A percentile compares a stretch with the other conserved stretches of the same genome.
phyloP scores from a whole-genome alignment of 208 protist species.

The Blastocrithidia nonstop region DNA sequence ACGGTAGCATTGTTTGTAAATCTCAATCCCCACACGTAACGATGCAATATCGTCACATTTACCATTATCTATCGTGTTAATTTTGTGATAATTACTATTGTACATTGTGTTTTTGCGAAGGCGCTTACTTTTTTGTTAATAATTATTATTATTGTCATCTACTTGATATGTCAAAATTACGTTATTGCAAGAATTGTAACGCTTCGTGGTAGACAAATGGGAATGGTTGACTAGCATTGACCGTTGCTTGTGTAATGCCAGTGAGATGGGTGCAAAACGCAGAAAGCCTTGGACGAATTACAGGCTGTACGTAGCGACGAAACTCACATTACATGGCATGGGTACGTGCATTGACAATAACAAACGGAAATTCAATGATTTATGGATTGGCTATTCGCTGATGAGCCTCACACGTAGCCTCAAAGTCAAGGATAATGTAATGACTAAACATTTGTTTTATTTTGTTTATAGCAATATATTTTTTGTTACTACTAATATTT shows the following conservation, averaged over 20 bases:
- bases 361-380: constrained; percentile 83
- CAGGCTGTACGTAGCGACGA: constrained; percentile 79
- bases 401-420: constrained; percentile 81
- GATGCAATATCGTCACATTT: constrained; percentile 68
- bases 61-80: too few relatives aligned
- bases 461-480: not conserved
- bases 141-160: too few relatives aligned
- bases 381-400: constrained; percentile 24
- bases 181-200: constrained; percentile 25
- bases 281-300: constrained; percentile 26
- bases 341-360: constrained; percentile 51
- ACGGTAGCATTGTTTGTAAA: constrained; percentile 69
- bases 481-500: not conserved
- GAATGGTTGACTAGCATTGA: constrained; percentile 42
- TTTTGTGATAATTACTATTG: too few relatives aligned
- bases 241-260: constrained; percentile 62
- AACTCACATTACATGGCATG: constrained; percentile 42
- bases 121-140: too few relatives aligned
- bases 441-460: constrained; percentile 19
- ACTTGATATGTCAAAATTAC: constrained; percentile 27
- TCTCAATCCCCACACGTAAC: constrained; percentile 93
- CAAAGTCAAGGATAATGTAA: constrained; percentile 89
- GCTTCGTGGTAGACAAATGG: constrained; percentile 38
- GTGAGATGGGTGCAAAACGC: constrained; percentile 80
- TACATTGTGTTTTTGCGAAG: too few relatives aligned